Conservation (phyloP, 1,284 basidiomycete genomes). For the Neolentinus lepideus region DNA sequence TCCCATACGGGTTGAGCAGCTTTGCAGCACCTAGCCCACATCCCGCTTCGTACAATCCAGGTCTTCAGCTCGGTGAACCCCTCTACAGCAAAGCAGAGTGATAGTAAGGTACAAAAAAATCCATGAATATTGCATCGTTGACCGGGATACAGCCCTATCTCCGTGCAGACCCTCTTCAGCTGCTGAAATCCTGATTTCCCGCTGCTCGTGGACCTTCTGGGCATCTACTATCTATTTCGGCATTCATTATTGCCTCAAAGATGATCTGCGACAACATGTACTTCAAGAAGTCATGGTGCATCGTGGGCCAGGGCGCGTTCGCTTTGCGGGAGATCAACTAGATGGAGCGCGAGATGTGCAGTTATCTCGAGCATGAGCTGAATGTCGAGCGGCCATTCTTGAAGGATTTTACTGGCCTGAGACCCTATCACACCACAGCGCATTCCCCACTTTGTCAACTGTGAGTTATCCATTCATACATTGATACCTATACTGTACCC, state of each 20-base stretch:
- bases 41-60: too few relatives aligned
- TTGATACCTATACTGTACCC: neutral
- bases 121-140: too few relatives aligned
- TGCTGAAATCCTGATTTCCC: constrained; percentile 45
- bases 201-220: constrained; percentile 45
- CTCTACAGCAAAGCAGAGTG: too few relatives aligned
- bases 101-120: too few relatives aligned
- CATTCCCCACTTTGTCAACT: constrained; percentile 80
- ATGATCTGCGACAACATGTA: constrained; percentile 51
- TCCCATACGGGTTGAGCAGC: too few relatives aligned
- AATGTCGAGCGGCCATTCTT: constrained; percentile 27
- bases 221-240: constrained; percentile 48
- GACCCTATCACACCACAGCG: too few relatives aligned
- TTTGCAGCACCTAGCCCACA: too few relatives aligned
- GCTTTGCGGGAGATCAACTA: constrained; percentile 48
- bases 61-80: too few relatives aligned
- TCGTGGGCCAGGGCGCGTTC: constrained; percentile 49
- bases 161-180: constrained; percentile 40
- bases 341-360: constrained; percentile 52
- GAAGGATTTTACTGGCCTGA: constrained; percentile 7
- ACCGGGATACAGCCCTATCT: too few relatives aligned
- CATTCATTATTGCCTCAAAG: constrained; percentile 44
- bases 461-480: constrained; percentile 36
- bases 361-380: constrained; percentile 46
- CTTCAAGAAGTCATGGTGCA: constrained; percentile 50